Base-by-base conservation (phyloP, 768 basidiomycete genomes). In the Tricholoma saponaceum region DNA sequence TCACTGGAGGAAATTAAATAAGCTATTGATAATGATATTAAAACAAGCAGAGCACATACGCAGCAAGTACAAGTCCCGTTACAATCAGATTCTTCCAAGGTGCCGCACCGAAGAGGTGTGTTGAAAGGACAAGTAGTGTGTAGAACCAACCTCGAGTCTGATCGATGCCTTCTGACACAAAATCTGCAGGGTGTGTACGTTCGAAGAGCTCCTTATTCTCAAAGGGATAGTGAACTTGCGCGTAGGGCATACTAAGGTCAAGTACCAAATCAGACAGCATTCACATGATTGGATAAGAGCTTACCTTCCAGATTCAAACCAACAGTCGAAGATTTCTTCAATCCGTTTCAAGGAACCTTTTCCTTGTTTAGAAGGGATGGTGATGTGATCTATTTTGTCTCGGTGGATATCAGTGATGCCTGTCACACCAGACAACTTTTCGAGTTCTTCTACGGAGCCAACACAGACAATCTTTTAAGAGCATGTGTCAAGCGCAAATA, bases 141-240 rank as follows among this genome's bases (percentile, higher is more conserved):
- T 99, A 99, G 83, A 99, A 99, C 97, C 97, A 99, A 22, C 97
- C 97, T 65, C 97, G 86, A 25, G 96, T 98, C 74, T 99, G 97
- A 72, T 99, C 97, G 60, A 99, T 96, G 66, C 95, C 96, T 72
- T 99, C 97, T 5, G 91, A 96, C 26, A 98, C 88, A 70, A 99
- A 99, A 67, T 98, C 90, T 3, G 95, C 97, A 2, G 96, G 97
- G 78, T 92, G 95, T 7, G 84, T 85, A 7, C 74, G 76, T 68
- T 95, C 86, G 67, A 97, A 97, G 43, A 83, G 75, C 28, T 91
- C 89, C 71, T 90, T 88, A 73, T 98, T 98, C 74, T 98, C 97
- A 71, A 98, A 98, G 10, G 97, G 97, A 79, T 97, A 98, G 70
- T 99, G 97, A 12, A 85, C 79, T 66, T 98, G 96, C 3, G 95